phyloP scores from a whole-genome alignment of 805 yeast species.

The Suhomyces sp. region DNA sequence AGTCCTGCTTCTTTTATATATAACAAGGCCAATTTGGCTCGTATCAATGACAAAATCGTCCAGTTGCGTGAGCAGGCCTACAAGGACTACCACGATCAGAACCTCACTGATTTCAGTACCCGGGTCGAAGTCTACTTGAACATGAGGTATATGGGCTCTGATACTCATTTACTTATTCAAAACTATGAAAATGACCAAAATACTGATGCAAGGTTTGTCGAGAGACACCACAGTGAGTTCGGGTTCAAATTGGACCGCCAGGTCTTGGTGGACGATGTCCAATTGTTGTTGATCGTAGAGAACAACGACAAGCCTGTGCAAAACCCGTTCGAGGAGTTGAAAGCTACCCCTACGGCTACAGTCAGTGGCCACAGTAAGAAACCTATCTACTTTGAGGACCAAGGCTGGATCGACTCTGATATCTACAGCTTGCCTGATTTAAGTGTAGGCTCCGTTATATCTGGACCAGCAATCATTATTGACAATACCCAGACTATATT shows the following conservation, averaged over 20 bases:
- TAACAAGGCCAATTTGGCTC: slow-evolving; percentile 22
- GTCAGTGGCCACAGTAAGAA: slow-evolving; percentile 1
- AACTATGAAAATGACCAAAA: slow-evolving; percentile 20
- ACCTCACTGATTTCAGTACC: slow-evolving; percentile 42
- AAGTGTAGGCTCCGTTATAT: slow-evolving; percentile 17
- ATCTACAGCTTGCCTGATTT: slow-evolving; percentile 23
- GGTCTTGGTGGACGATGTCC: slow-evolving; percentile 38
- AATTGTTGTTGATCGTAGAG: slow-evolving; percentile 22
- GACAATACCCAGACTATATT: slow-evolving; percentile 29
- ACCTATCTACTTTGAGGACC: slow-evolving; percentile 52
- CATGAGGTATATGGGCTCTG: slow-evolving; percentile 85
- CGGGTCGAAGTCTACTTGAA: slow-evolving; percentile 65
- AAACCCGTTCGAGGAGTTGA: slow-evolving; percentile 19
- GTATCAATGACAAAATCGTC: slow-evolving; percentile 45
- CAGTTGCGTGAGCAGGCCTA: slow-evolving; percentile 43
- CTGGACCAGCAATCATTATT: slow-evolving; percentile 34
- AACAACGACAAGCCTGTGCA: slow-evolving; percentile 9
- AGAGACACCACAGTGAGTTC: slow-evolving; percentile 32
- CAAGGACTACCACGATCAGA: slow-evolving; percentile 45
- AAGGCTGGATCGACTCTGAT: slow-evolving; percentile 42
- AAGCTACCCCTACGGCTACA: neutral
- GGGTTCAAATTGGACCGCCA: slow-evolving; percentile 36
- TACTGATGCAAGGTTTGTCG: slow-evolving; percentile 22
- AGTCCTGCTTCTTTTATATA: slow-evolving; percentile 30
- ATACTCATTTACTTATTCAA: slow-evolving; percentile 75